A percentile compares a stretch with the other conserved stretches of the same genome.
phyloP scores from a whole-genome alignment of 768 basidiomycete species.

The Hericium coralloides region DNA sequence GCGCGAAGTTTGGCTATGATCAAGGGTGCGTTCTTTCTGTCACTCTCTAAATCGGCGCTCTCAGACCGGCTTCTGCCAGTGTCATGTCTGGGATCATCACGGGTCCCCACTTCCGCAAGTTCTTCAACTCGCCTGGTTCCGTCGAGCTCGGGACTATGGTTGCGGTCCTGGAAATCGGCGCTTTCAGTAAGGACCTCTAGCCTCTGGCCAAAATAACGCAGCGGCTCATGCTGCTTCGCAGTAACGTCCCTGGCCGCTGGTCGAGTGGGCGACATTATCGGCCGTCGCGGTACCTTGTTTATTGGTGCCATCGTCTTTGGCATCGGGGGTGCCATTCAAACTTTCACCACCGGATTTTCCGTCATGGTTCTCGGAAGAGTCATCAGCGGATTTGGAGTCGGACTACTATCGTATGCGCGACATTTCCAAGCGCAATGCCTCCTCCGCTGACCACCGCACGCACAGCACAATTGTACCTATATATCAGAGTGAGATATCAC shows the following conservation, averaged over 20 bases:
- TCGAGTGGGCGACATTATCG: slow-evolving; percentile 77
- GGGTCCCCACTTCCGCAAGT: slow-evolving; percentile 72
- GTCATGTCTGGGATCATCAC: slow-evolving; percentile 93
- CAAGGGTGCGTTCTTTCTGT: slow-evolving; percentile 49
- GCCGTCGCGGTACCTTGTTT: slow-evolving; percentile 78
- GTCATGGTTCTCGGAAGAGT: slow-evolving; percentile 80
- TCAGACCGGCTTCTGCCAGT: slow-evolving; percentile 26
- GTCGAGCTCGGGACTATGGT: slow-evolving; percentile 89
- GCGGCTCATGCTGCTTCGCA: slow-evolving; percentile 19
- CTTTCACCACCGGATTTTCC: slow-evolving; percentile 69
- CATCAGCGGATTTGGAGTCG: slow-evolving; percentile 84
- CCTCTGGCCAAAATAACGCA: too few relatives aligned
- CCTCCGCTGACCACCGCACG: not conserved
- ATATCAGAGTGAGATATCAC: slow-evolving; percentile 93
- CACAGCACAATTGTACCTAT: slow-evolving; percentile 90
- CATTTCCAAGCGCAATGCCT: not conserved
- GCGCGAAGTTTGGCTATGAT: slow-evolving; percentile 69
- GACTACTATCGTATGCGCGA: slow-evolving; percentile 66
- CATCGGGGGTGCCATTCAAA: slow-evolving; percentile 79
- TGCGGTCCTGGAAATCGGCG: slow-evolving; percentile 88
- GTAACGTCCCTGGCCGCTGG: slow-evolving; percentile 89
- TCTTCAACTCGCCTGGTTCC: slow-evolving; percentile 70
- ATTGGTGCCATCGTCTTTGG: slow-evolving; percentile 79
- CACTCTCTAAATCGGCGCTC: not conserved
- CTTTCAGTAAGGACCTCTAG: slow-evolving; percentile 52